Conservation (phyloP, 2,329 filamentous ascomycete genomes). For the Botryotinia calthae region DNA sequence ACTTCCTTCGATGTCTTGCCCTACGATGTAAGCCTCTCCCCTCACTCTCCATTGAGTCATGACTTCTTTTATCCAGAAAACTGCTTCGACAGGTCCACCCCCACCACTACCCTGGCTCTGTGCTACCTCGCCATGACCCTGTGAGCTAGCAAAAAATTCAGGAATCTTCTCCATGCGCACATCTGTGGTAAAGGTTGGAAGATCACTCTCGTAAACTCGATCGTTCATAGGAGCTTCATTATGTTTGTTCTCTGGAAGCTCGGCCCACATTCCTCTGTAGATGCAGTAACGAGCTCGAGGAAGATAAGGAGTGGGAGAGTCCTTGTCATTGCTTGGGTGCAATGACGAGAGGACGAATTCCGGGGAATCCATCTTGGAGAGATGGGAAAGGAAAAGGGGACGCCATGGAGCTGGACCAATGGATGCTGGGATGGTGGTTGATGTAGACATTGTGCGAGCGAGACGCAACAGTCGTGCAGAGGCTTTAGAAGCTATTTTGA, state of each 20-base stretch:
- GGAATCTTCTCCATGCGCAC: conserved; percentile 78
- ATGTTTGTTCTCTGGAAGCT: conserved; percentile 67
- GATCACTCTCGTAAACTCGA: conserved; percentile 67
- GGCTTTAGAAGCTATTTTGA: conserved; percentile 37
- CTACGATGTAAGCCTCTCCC: conserved; percentile 73
- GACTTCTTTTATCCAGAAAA: conserved; percentile 73
- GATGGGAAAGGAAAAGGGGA: conserved; percentile 37
- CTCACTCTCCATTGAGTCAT: conserved; percentile 82
- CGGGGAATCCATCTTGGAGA: conserved; percentile 40
- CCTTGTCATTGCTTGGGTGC: conserved; percentile 37
- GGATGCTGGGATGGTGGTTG: conserved; percentile 29
- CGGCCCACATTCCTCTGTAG: conserved; percentile 80
- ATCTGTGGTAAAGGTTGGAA: conserved; percentile 84
- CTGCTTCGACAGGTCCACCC: conserved; percentile 73
- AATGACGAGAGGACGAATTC: conserved; percentile 48
- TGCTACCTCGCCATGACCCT: conserved; percentile 45
- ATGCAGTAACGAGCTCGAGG: conserved; percentile 75
- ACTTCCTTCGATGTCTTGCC: conserved; percentile 59
- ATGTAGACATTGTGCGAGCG: conserved; percentile 36
- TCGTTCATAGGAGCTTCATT: conserved; percentile 74
- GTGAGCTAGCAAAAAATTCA: conserved; percentile 60
- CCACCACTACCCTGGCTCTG: conserved; percentile 54
- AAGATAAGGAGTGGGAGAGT: conserved; percentile 40
- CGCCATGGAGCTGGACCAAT: conserved; percentile 39
- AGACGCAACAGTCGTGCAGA: conserved; percentile 32